Percentiles rank a stretch among this genome's conserved stretches.
phyloP scores from a whole-genome alignment of 257 asterid species.

The Solanum bulbocastanum region DNA sequence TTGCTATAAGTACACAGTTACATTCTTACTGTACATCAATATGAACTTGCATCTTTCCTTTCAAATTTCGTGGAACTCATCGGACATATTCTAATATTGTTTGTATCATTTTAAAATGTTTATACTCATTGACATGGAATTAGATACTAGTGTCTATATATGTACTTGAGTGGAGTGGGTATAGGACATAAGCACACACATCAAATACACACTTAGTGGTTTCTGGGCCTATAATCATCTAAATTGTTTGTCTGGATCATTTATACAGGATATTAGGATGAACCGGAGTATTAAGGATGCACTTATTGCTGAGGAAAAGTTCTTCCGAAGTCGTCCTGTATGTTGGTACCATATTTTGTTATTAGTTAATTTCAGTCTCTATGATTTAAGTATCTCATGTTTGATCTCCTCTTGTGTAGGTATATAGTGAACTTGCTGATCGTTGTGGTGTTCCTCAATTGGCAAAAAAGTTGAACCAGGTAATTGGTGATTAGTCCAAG shows the following conservation, averaged over 20 bases:
- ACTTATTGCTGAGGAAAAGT: slow-evolving; percentile 80
- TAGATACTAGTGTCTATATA: neutral
- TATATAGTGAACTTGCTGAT: slow-evolving; percentile 78
- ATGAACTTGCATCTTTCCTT: neutral
- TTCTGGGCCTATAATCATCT: neutral
- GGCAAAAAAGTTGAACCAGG: slow-evolving; percentile 99
- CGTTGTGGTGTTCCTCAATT: slow-evolving; percentile 92
- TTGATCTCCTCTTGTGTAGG: slow-evolving; percentile 29
- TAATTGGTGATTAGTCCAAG: slow-evolving; percentile 18
- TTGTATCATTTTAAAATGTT: neutral
- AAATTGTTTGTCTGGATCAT: neutral
- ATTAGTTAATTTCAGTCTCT: neutral
- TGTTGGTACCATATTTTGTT: slow-evolving; percentile 3
- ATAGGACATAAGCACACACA: neutral
- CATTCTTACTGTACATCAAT: neutral
- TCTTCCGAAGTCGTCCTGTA: slow-evolving; percentile 80
- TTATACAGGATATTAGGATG: slow-evolving; percentile 58
- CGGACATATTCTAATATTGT: neutral
- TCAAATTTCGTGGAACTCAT: neutral
- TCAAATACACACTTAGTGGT: neutral
- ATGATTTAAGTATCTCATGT: neutral
- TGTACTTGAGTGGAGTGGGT: neutral
- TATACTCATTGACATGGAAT: neutral
- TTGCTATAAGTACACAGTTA: neutral
- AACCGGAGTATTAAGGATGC: slow-evolving; percentile 86